Base-by-base conservation (phyloP, 495 filamentous ascomycete species). In the Xanthoparmelia taractica region DNA sequence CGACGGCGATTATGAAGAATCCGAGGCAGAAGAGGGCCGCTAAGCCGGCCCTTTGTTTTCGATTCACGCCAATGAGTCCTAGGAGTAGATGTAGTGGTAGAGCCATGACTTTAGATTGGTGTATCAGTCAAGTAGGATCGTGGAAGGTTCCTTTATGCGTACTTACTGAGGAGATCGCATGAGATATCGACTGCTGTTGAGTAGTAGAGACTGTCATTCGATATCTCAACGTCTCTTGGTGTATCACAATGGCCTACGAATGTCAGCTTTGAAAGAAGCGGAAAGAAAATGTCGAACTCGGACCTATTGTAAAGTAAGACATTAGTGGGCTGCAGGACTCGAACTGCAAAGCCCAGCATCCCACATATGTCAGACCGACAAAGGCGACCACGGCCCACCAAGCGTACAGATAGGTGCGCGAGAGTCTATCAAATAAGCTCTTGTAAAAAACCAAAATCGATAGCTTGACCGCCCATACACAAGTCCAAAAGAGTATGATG, bases 1-100 rank as follows among this genome's bases (percentile, higher is more conserved):
- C 73, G 50, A 83, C 77, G 20, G 74, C 61, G 45, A 83, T 80
- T 71, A 80, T 81, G 63, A 82, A 67, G 58, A 81, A 75, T 58
- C 79, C 74, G 15, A 81, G 70, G 54, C 76, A 75, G 66, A 83
- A 83, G 17, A 82, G 68, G 23, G 71, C 73, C 15, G 75, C 74
- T 43, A 83, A 72, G 23, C 75, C 79, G 18, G 75, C 18, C 66
- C 82, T 83, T 58, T 80, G 77, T 60, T 70, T 71, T 8, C 59
- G 60, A 29, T 76, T 72, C 43, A 82, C 60, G 10, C 47, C 75
- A 50, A 73, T 73, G 29, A 83, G 69, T 48, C 77, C 76, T 72
- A 74, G 77, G 45, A 82, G 78, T 15, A 83, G 72, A n/a, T 73
- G 68, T 55, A 82, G 62, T 8, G 79, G 79, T 61, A 83, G 74